Base-by-base conservation (phyloP, 148 eudicot genomes). In the Vaccinium myrtillus region DNA sequence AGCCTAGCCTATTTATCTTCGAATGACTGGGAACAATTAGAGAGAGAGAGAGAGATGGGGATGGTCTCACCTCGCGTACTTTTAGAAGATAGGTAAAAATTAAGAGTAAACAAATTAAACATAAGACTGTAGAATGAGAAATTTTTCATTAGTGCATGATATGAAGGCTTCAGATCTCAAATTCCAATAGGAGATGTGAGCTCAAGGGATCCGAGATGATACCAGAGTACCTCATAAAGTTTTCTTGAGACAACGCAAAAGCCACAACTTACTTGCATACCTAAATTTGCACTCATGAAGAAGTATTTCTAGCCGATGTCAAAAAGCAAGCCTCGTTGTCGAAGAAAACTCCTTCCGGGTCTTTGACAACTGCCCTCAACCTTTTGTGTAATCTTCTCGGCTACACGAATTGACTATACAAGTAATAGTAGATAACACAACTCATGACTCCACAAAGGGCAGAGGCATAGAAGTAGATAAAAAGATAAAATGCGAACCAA, bases 341-440 rank as follows among this genome's bases (percentile, higher is more conserved):
- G 95, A 69, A 97, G 91, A 94, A 87, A 91, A 97, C 86, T 97
- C 99, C 89, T 95, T 91, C 89, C 95, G 99, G 18, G 99, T 93
- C 85, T 97, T 97, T 53, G 99, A 95, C 90, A 97, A 87, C 82
- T 97, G 99, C 61, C 99, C 89, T 97, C 99, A 90, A 97, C 99
- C 88, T 97, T 97, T 87, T 97, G 98, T n/a, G 99, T 97, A 87
- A 97, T 97, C 90, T 95, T 97, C 92, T 97, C 99, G 27, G 99
- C 98, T 84, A 97, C 99, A 75, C 99, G 98, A 82, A 95, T 95
- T 30, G 99, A 95, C 99, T 97, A 88, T 87, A 83, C 48, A 77
- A 85, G 73, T 59, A 82, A 85, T 14, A 53, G 61, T 79, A 58
- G 69, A 51, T 74, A 73, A 67, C 73, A 86, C 25, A 36, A 69